phyloP scores from a whole-genome alignment of 2,329 filamentous ascomycete genomes.

The Xylariaceae sp. region DNA sequence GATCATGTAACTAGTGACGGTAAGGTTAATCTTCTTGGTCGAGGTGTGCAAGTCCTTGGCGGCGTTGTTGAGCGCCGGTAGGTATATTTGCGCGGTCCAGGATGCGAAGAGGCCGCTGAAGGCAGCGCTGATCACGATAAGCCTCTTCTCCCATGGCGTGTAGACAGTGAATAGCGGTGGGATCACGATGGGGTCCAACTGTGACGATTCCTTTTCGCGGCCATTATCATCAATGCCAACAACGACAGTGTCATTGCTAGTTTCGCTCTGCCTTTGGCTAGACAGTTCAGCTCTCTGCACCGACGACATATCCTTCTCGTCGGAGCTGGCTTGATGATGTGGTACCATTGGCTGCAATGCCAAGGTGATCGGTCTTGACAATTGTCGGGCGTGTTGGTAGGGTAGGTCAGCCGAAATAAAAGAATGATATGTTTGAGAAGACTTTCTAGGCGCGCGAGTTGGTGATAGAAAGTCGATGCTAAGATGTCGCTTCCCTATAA shows the following conservation, averaged over 20 bases:
- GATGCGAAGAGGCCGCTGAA: slow-evolving; percentile 37
- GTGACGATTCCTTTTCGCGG: slow-evolving; percentile 20
- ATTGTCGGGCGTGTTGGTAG: background rate
- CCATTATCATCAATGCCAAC: slow-evolving; percentile 12
- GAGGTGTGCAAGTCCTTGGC: slow-evolving; percentile 34
- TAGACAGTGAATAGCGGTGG: slow-evolving; percentile 31
- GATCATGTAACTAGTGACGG: slow-evolving; percentile 52
- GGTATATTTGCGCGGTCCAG: slow-evolving; percentile 38
- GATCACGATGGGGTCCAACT: slow-evolving; percentile 17
- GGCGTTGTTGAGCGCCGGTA: slow-evolving; percentile 36
- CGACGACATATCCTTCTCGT: slow-evolving; percentile 13
- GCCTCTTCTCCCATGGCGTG: slow-evolving; percentile 30
- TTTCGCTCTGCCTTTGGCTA: slow-evolving; percentile 24
- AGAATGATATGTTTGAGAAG: background rate
- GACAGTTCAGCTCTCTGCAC: background rate
- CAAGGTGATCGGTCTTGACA: background rate
- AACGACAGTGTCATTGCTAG: slow-evolving; percentile 28
- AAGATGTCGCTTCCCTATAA: background rate
- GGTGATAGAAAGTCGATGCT: background rate
- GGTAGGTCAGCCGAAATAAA: background rate
- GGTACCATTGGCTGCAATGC: slow-evolving; percentile 10
- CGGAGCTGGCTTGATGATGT: slow-evolving; percentile 6
- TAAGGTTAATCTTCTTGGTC: slow-evolving; percentile 39
- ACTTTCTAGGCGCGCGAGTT: background rate
- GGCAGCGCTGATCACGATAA: slow-evolving; percentile 37